Percentiles rank a stretch among this genome's conserved stretches.
Evolutionary conservation across 345 rosid genomes (phyloP).

Genomic region (Gossypioides kirkii): DNA sequence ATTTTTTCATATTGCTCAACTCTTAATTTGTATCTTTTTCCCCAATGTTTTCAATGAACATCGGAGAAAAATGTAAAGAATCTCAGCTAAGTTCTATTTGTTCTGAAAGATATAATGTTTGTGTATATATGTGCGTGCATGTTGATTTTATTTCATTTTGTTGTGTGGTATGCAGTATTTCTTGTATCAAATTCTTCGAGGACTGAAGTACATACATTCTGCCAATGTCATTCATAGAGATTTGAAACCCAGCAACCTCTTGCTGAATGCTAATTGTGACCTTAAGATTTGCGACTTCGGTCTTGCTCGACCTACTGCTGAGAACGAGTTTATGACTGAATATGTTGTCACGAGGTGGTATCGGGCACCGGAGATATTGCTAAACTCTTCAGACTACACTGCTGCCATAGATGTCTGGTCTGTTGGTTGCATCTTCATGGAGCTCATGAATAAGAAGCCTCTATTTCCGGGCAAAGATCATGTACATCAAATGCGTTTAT

Average conservation of each 20-base stretch:
- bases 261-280: constrained; percentile 85
- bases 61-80: not conserved
- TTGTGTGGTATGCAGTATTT: constrained; percentile 59
- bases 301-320: constrained; percentile 82
- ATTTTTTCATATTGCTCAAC: not conserved
- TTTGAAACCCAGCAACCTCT: constrained; percentile 86
- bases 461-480: constrained; percentile 93
- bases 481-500: constrained; percentile 87
- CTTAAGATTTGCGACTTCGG: constrained; percentile 94
- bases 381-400: constrained; percentile 85
- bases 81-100: not conserved
- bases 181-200: constrained; percentile 90
- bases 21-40: not conserved
- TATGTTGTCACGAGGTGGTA: constrained; percentile 99
- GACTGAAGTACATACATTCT: constrained; percentile 92
- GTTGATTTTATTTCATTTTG: not conserved
- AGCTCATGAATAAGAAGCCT: constrained; percentile 91
- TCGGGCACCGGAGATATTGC: constrained; percentile 88
- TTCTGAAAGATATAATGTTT: not conserved
- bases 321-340: constrained; percentile 95
- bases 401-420: constrained; percentile 99
- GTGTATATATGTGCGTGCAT: not conserved
- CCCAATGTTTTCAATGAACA: not conserved
- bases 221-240: constrained; percentile 95
- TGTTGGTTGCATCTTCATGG: constrained; percentile 97